Base-by-base conservation (phyloP, 2,329 filamentous ascomycete species). In the Sporothrix phasma region DNA sequence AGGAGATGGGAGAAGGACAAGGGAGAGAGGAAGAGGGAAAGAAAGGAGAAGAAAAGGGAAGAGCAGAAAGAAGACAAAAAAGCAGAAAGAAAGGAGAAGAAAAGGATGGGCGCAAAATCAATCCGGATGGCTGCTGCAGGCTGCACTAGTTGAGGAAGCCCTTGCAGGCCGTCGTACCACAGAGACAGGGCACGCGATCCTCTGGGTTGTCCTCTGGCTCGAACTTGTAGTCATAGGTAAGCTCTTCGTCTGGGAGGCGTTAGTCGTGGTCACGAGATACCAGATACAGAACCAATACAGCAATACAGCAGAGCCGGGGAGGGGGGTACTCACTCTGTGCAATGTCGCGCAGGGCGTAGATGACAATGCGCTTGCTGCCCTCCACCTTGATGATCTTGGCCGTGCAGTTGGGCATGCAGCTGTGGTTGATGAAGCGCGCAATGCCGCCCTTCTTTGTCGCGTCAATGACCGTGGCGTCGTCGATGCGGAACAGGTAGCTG, bases 161-260 rank as follows among this genome's bases (percentile, higher is more conserved):
- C 81, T 99, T 99, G 81, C 94, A 99, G 56, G 91, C 92, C 34
- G 92, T 86, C 49, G 93, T 97, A 66, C 94, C 94, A 76, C 94
- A 99, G 60, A 99, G 86, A 80, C 94, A 99, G 60, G 94, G 94
- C 71, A 99, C 97, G 68, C 94, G 90, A 76, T 99, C 94, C 68
- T 92, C 85, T 70, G 91, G 95, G 72, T 92, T 92, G 72, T 95
- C 90, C 77, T 99, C 94, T 71, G 94, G 89, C 79, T 99, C 94
- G 75, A 99, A 99, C 77, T 99, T 99, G 84, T 99, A 99, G 80
- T 99, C 94, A 79, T 99, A 99, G 2, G 94, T 99, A 74, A 99
- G 86, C 80, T 99, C 94, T 78, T 99, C 94, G 74, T 97, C 94
- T 99, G 73, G 67, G 4, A 62, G 60, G 17, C 26, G 54, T 64